A percentile compares a stretch with the other conserved stretches of the same genome.
Conservation (phyloP, 2,329 filamentous ascomycete genomes). For the Mycosphaerella sp. region DNA sequence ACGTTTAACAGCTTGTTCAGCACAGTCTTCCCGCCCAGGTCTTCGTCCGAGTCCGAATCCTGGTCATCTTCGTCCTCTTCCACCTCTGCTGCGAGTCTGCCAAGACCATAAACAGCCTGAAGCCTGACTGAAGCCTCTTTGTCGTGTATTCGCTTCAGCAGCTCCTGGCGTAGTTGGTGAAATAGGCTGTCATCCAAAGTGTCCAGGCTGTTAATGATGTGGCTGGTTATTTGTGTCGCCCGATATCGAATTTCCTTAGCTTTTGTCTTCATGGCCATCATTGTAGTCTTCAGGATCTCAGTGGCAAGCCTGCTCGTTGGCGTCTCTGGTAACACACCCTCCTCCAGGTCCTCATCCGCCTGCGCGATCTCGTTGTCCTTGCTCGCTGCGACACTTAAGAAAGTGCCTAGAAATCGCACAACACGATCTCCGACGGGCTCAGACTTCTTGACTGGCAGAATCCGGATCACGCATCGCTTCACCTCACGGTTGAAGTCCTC, state of each 20-base stretch:
- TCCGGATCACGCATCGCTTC: constrained; percentile 69
- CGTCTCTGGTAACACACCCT: constrained; percentile 64
- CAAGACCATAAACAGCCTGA: constrained; percentile 87
- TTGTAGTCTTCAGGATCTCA: constrained; percentile 63
- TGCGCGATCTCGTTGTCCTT: constrained; percentile 43
- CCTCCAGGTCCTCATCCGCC: constrained; percentile 54
- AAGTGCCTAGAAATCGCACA: constrained; percentile 80
- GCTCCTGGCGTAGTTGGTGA: constrained; percentile 67
- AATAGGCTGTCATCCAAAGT: constrained; percentile 90
- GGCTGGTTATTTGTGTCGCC: constrained; percentile 80
- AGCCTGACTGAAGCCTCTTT: constrained; percentile 90
- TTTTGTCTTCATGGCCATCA: constrained; percentile 74
- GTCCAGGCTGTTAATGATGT: constrained; percentile 87
- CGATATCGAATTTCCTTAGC: constrained; percentile 90
- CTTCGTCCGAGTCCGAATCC: constrained; percentile 64
- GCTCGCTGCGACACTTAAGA: constrained; percentile 62
- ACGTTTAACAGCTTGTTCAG: constrained; percentile 79
- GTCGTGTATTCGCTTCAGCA: constrained; percentile 82
- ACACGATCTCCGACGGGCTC: constrained; percentile 81
- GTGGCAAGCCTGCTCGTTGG: constrained; percentile 74
- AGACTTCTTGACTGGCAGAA: constrained; percentile 84
- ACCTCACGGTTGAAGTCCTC: constrained; percentile 84
- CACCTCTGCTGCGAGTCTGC: constrained; percentile 66
- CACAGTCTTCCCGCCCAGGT: constrained; percentile 58
- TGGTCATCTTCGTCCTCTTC: constrained; percentile 57